Conservation (phyloP, 495 filamentous ascomycete genomes). For the Talaromyces trachyspermus region DNA sequence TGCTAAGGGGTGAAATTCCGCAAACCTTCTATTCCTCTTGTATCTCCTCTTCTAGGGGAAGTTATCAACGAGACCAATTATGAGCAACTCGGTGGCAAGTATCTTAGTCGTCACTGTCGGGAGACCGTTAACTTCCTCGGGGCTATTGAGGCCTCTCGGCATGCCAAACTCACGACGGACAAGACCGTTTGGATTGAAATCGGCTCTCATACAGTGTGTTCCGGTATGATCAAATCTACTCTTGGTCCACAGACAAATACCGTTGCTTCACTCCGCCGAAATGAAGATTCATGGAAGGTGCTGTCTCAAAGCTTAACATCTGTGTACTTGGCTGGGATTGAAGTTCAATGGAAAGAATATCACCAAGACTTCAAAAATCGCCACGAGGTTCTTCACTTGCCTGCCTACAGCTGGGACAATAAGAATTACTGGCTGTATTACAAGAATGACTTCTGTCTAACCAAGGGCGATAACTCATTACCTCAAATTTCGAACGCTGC, state of each 20-base stretch:
- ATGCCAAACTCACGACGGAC: slow-evolving; percentile 36
- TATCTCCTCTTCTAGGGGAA: slow-evolving; percentile 61
- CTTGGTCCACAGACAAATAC: slow-evolving; percentile 52
- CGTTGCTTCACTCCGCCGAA: slow-evolving; percentile 50
- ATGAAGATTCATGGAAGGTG: slow-evolving; percentile 56
- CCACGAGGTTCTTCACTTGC: slow-evolving; percentile 58
- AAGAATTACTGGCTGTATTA: slow-evolving; percentile 84
- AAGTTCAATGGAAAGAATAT: slow-evolving; percentile 71
- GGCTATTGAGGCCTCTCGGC: slow-evolving; percentile 47
- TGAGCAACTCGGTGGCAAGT: slow-evolving; percentile 46
- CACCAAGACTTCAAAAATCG: slow-evolving; percentile 60
- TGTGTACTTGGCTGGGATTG: slow-evolving; percentile 57
- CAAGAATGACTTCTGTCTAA: slow-evolving; percentile 48
- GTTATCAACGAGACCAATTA: slow-evolving; percentile 45
- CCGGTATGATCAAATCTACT: slow-evolving; percentile 60
- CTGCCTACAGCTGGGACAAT: slow-evolving; percentile 68
- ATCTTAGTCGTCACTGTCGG: slow-evolving; percentile 60
- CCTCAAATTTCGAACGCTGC: slow-evolving; percentile 21
- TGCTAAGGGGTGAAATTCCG: slow-evolving; percentile 53
- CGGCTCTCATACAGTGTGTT: slow-evolving; percentile 61
- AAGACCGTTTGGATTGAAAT: slow-evolving; percentile 53
- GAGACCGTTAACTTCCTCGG: slow-evolving; percentile 68
- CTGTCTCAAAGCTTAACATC: slow-evolving; percentile 51
- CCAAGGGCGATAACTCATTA: slow-evolving; percentile 29
- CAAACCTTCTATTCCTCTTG: slow-evolving; percentile 55